Base-by-base conservation (phyloP, 139 green algal species). In the Gonium pectorale region DNA sequence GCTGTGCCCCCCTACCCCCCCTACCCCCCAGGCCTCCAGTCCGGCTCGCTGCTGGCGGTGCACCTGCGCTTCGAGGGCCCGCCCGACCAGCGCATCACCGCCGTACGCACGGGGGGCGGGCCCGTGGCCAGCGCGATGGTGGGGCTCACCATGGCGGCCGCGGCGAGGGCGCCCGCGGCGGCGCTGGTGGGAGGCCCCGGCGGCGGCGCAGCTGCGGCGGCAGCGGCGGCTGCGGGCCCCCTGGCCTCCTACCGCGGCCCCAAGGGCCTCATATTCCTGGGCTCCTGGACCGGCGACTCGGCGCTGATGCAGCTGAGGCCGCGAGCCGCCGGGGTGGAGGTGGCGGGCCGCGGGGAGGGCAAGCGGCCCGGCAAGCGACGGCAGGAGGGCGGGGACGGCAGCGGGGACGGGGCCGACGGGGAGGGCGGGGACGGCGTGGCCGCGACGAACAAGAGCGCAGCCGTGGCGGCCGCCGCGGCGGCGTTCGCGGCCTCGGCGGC, bases 201-300 rank as follows among this genome's bases (percentile, higher is more conserved):
- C 26, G 38, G 44, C 29, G 74, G 37, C 8, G 26, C 69, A 22
- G 54, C 46, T 17, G 82, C n/a, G 7, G 41, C 62, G n/a, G 59
- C 70, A 43, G 38, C 54, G 5, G 56, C 54, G 0, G 49, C 40
- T 26, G 40, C 86, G 88, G 22, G 35, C 89, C 0, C 88, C 88
- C 49, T 62, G 59, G 73, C 13, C 4, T 73, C 33, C 62, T 83
- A 83, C 77, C 83, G 85, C 60, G 74, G 91, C 15, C 90, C 86
- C 80, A 79, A 67, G 43, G 64, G 70, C 27, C 41, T 97, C 17
- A 8, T 98, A 0, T 98, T 99, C 88, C 79, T 99, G 37, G 96
- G 94, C 31, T 97, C 90, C 24, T 91, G 90, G 37, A 56, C 88
- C 4, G 96, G 94, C 0, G 94, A 99, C 86, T 98, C 94, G 0